phyloP scores from a whole-genome alignment of 768 basidiomycete genomes.

The Boletellus ananas region DNA sequence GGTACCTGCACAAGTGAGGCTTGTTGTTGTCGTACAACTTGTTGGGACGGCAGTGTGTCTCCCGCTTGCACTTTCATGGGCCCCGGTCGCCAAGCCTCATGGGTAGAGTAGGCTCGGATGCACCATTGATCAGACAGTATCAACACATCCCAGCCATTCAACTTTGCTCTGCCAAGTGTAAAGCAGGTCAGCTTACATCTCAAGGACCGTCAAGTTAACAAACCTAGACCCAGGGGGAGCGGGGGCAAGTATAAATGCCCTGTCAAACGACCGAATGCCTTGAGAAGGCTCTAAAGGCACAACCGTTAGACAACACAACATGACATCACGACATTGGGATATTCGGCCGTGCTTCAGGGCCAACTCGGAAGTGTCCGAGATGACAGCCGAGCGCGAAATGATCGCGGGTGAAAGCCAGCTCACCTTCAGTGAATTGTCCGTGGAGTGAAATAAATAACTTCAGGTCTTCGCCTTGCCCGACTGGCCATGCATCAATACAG shows the following conservation, averaged over 20 bases:
- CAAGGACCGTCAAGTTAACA: constrained; percentile 30
- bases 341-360: constrained; percentile 1
- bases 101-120: constrained; percentile 79
- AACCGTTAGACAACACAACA: constrained; percentile 15
- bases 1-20: constrained; percentile 32
- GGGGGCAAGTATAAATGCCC: constrained; percentile 83
- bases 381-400: neutral
- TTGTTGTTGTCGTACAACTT: constrained; percentile 21
- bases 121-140: constrained; percentile 88
- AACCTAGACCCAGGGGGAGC: constrained; percentile 81
- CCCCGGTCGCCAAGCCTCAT: constrained; percentile 74
- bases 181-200: constrained; percentile 4
- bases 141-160: constrained; percentile 84
- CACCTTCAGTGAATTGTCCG: constrained; percentile 90
- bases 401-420: constrained; percentile 28
- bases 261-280: constrained; percentile 89
- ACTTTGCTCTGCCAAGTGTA: constrained; percentile 54
- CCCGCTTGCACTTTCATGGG: constrained; percentile 68
- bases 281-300: constrained; percentile 54
- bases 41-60: constrained; percentile 22
- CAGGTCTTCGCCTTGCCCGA: constrained; percentile 53
- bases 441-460: constrained; percentile 73
- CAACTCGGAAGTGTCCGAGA: constrained; percentile 14
- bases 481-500: constrained; percentile 81
- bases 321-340: constrained; percentile 11